phyloP scores from a whole-genome alignment of 306 rosid species.

The Dryas octopetala region DNA sequence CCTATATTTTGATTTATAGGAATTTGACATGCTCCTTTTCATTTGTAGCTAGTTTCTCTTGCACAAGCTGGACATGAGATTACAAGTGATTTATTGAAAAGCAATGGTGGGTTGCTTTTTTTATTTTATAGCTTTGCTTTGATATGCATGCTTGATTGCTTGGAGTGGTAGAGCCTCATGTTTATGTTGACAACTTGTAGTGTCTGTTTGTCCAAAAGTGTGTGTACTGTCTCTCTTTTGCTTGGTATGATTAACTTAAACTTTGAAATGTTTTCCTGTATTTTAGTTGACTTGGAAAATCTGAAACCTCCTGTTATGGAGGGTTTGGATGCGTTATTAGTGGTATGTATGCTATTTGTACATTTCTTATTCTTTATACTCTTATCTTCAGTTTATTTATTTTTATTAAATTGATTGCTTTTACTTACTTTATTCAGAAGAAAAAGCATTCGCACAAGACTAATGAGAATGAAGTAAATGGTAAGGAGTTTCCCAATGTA shows the following conservation, averaged over 20 bases:
- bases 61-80: slow-evolving; percentile 55
- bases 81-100: slow-evolving; percentile 42
- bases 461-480: slow-evolving; percentile 38
- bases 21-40: background rate
- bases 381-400: background rate
- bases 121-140: background rate
- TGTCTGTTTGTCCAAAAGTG: background rate
- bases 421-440: slow-evolving; percentile 52
- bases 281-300: slow-evolving; percentile 59
- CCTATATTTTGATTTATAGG: background rate
- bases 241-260: slow-evolving; percentile 9
- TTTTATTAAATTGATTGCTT: slow-evolving; percentile 1
- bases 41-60: slow-evolving; percentile 47
- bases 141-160: background rate
- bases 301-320: slow-evolving; percentile 73
- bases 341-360: slow-evolving; percentile 40
- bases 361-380: background rate
- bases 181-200: background rate
- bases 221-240: background rate
- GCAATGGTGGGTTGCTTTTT: slow-evolving; percentile 37
- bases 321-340: slow-evolving; percentile 57
- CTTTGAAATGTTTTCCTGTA: slow-evolving; percentile 18
- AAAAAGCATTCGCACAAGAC: slow-evolving; percentile 47
- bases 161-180: slow-evolving; percentile 1
- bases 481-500: slow-evolving; percentile 43